Percentiles rank a stretch among this genome's conserved stretches.
phyloP scores from a whole-genome alignment of 352 stramenopile species.

The Globisporangium okanoganense region DNA sequence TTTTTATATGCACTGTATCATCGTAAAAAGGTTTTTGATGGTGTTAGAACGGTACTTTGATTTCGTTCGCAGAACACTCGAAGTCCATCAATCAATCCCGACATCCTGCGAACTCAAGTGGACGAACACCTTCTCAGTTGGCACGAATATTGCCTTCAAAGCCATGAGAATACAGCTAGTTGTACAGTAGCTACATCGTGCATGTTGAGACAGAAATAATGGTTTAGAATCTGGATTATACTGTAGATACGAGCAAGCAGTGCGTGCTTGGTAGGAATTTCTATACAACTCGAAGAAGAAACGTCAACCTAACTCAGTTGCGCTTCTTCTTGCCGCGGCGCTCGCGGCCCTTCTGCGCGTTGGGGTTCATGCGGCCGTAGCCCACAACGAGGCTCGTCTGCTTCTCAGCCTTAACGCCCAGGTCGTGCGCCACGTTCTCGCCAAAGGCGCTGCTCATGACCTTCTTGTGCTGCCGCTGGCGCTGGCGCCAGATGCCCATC shows the following conservation, averaged over 20 bases:
- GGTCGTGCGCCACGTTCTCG: conserved; percentile 91
- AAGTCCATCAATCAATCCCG: too few species aligned
- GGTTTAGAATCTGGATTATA: background rate
- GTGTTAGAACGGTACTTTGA: too few species aligned
- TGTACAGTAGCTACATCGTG: too few species aligned
- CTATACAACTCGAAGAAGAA: background rate
- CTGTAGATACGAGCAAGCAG: background rate
- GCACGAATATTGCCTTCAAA: too few species aligned
- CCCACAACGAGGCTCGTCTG: conserved; percentile 89
- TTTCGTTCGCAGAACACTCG: too few species aligned
- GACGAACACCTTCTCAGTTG: too few species aligned
- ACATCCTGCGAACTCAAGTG: background rate
- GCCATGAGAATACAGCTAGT: too few species aligned
- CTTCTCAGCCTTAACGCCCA: conserved; percentile 92
- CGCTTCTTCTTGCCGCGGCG: conserved; percentile 97
- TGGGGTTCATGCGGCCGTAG: conserved; percentile 95
- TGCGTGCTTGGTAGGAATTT: background rate
- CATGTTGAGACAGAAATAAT: background rate
- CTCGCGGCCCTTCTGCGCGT: conserved; percentile 94
- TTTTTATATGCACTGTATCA: too few species aligned
- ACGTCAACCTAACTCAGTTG: conserved; percentile 39
- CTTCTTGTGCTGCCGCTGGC: conserved; percentile 90
- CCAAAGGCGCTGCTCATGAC: conserved; percentile 93
- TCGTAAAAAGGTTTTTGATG: too few species aligned
- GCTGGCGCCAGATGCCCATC: conserved; percentile 95